These are phyloP conservation scores for Glomus cerebriforme DNA, from an alignment of 192 early-diverging fungal species.

Conservation along the genomic window DNA sequence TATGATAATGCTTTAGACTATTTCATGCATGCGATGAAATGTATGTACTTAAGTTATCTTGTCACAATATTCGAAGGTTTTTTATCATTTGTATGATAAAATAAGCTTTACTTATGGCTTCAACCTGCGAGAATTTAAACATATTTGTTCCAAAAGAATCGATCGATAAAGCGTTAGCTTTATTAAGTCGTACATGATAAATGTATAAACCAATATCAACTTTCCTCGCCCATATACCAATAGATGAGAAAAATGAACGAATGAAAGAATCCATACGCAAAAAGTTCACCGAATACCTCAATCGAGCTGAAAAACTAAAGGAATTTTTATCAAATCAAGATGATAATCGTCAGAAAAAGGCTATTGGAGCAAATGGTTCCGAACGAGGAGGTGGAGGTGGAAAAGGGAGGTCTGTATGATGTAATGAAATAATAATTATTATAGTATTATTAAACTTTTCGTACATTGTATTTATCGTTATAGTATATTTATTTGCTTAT, in stretches of 20 bases:
- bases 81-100: background rate
- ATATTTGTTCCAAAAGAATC: background rate
- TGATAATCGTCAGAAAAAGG: conserved; percentile 65
- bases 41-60: conserved; percentile 47
- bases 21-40: conserved; percentile 94
- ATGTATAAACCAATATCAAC: background rate
- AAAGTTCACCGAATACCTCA: conserved; percentile 91
- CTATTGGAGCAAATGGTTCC: conserved; percentile 60
- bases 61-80: background rate
- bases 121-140: too few relatives aligned
- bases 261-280: conserved; percentile 82
- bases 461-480: background rate
- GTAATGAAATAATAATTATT: conserved; percentile 27
- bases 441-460: background rate
- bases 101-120: background rate
- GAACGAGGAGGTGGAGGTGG: conserved; percentile 39
- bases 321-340: conserved; percentile 75
- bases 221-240: background rate
- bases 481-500: background rate
- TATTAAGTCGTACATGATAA: background rate
- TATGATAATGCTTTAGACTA: conserved; percentile 93
- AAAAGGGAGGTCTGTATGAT: conserved; percentile 34
- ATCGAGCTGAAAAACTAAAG: conserved; percentile 92
- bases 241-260: conserved; percentile 95
- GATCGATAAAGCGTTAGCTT: background rate